phyloP scores from a whole-genome alignment of 1,139 yeast species.

The Scheffersomyces titani region DNA sequence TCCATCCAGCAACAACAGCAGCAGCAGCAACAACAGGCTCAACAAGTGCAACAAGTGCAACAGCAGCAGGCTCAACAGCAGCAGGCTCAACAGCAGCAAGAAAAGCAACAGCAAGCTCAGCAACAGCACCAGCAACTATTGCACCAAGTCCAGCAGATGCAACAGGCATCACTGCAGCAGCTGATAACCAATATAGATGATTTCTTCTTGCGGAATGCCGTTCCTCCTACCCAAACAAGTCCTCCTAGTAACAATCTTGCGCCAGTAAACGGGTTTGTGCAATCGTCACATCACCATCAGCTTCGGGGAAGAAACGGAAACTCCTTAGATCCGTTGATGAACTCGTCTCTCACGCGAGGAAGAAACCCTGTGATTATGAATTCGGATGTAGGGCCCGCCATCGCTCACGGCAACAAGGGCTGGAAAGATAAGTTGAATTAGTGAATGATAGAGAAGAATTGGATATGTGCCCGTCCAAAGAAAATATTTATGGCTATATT shows the following conservation, averaged over 20 bases:
- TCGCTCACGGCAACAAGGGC: background rate
- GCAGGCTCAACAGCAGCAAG: slow-evolving; percentile 4
- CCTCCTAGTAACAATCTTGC: slow-evolving; percentile 1
- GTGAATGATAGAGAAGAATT: background rate
- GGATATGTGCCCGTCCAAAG: background rate
- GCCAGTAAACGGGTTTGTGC: background rate
- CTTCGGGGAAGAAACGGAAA: background rate
- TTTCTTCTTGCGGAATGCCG: slow-evolving; percentile 27
- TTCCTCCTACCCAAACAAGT: slow-evolving; percentile 2
- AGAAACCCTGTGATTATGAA: background rate
- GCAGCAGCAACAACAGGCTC: slow-evolving; percentile 2
- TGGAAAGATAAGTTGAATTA: background rate
- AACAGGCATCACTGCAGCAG: slow-evolving; percentile 10
- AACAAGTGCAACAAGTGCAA: slow-evolving; percentile 1
- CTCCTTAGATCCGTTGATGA: background rate
- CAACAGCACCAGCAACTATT: slow-evolving; percentile 7
- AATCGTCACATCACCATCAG: background rate
- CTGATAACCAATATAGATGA: slow-evolving; percentile 35
- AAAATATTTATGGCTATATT: background rate
- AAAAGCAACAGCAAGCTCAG: slow-evolving; percentile 6
- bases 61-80: slow-evolving; percentile 4
- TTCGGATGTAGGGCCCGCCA: background rate
- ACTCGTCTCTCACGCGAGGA: background rate
- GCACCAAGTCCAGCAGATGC: background rate
- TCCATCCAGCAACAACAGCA: slow-evolving; percentile 23